These are phyloP conservation scores for Candida awuae DNA, from an alignment of 805 yeast species.

Conservation along the genomic window DNA sequence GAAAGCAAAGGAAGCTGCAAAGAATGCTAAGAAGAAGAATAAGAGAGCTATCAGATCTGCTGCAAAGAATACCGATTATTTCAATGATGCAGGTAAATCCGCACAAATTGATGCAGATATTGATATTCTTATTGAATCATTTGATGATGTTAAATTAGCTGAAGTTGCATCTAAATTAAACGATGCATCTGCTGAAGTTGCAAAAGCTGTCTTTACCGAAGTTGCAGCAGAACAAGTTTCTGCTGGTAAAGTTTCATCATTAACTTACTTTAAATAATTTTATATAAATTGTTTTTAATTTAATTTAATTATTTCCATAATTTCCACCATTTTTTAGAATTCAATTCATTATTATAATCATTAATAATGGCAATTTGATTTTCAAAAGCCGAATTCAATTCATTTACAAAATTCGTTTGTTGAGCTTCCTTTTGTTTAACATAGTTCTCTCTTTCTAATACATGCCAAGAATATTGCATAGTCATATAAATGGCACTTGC, in stretches of 20 bases:
- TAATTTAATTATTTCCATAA: slow-evolving; percentile 5
- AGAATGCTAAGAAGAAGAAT: slow-evolving; percentile 92
- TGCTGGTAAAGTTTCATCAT: slow-evolving; percentile 42
- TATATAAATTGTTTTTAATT: slow-evolving; percentile 7
- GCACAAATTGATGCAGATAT: slow-evolving; percentile 69
- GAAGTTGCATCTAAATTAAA: slow-evolving; percentile 65
- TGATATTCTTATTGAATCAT: slow-evolving; percentile 66
- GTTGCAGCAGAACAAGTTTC: slow-evolving; percentile 46
- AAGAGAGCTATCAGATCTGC: slow-evolving; percentile 54
- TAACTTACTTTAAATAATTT: slow-evolving; percentile 9
- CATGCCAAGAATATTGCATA: slow-evolving; percentile 28
- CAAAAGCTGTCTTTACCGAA: slow-evolving; percentile 52
- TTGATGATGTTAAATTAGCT: slow-evolving; percentile 72
- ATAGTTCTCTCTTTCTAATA: slow-evolving; percentile 26
- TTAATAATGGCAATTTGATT: slow-evolving; percentile 15
- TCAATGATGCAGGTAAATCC: slow-evolving; percentile 68
- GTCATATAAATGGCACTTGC: slow-evolving; percentile 27
- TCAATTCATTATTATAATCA: background rate
- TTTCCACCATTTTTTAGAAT: slow-evolving; percentile 5
- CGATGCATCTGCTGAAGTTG: slow-evolving; percentile 44
- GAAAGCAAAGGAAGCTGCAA: slow-evolving; percentile 89
- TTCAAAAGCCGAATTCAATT: slow-evolving; percentile 23
- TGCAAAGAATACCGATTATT: slow-evolving; percentile 77
- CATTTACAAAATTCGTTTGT: slow-evolving; percentile 19
- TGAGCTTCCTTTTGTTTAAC: slow-evolving; percentile 18